These are phyloP conservation scores for Neonectria hederae DNA, from an alignment of 2,329 filamentous ascomycete species.

Conservation along the genomic window DNA sequence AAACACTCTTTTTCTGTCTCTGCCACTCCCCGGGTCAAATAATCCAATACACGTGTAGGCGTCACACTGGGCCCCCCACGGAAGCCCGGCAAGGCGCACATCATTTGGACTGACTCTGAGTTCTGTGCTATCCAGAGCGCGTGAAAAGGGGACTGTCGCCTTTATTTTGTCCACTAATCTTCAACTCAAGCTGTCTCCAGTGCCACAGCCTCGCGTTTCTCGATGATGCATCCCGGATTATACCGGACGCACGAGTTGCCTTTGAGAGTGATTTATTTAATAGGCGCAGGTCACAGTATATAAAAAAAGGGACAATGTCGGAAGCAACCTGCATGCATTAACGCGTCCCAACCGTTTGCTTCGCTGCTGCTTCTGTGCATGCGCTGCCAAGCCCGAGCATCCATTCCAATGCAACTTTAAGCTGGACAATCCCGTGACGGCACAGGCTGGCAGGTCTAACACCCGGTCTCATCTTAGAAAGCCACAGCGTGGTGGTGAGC, in stretches of 20 bases:
- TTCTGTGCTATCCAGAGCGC: not conserved
- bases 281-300: not conserved
- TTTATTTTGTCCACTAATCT: slow-evolving; percentile 19
- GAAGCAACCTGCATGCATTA: not conserved
- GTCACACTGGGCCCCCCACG: slow-evolving; percentile 15
- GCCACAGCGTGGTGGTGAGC: not conserved
- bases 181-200: slow-evolving; percentile 1
- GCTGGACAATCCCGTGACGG: not conserved
- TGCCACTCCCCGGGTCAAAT: not conserved
- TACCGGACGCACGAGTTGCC: slow-evolving; percentile 6
- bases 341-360: not conserved
- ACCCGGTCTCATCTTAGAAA: not conserved
- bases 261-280: not conserved
- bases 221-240: slow-evolving; percentile 32
- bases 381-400: not conserved
- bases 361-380: not conserved
- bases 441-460: too few relatives aligned
- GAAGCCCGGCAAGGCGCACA: slow-evolving; percentile 1
- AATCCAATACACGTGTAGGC: slow-evolving; percentile 13
- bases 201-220: slow-evolving; percentile 9
- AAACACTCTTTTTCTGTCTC: not conserved
- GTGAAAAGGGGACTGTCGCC: not conserved
- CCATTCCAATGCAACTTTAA: not conserved
- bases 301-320: not conserved
- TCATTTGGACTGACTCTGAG: not conserved